A percentile compares a stretch with the other conserved stretches of the same genome.
Conservation (phyloP, 2,329 filamentous ascomycete genomes). For the Cercospora berteroae region DNA sequence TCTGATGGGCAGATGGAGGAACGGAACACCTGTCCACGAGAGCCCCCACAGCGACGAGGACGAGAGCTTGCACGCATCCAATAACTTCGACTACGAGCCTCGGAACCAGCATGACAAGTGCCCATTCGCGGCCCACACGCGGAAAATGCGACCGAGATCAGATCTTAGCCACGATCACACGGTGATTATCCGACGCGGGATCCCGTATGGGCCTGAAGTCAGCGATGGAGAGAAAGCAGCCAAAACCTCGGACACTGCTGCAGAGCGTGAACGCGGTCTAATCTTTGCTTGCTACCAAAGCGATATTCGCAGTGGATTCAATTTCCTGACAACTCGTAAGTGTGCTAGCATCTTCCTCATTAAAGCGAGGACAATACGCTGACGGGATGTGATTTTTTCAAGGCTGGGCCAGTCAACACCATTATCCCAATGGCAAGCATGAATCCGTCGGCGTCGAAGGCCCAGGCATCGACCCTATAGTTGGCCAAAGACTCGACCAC, state of each 20-base stretch:
- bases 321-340: slow-evolving; percentile 13
- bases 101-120: slow-evolving; percentile 6
- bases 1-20: slow-evolving; percentile 12
- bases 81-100: slow-evolving; percentile 8
- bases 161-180: slow-evolving; percentile 8
- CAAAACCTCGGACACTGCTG: slow-evolving; percentile 10
- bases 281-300: slow-evolving; percentile 9
- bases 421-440: slow-evolving; percentile 5
- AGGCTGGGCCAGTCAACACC: slow-evolving; percentile 11
- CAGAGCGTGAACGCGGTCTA: slow-evolving; percentile 12
- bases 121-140: slow-evolving; percentile 6
- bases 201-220: slow-evolving; percentile 11
- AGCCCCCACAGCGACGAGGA: slow-evolving; percentile 9
- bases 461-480: slow-evolving; percentile 10
- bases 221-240: slow-evolving; percentile 7
- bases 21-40: slow-evolving; percentile 11
- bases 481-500: slow-evolving; percentile 11
- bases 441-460: slow-evolving; percentile 7
- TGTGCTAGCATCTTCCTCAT: slow-evolving; percentile 4
- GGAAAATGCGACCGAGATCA: slow-evolving; percentile 8
- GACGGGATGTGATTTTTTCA: neutral
- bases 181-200: slow-evolving; percentile 6
- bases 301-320: slow-evolving; percentile 11
- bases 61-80: slow-evolving; percentile 11
- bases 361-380: neutral